Percentiles rank a stretch among this genome's conserved stretches.
phyloP scores from a whole-genome alignment of 108 stramenopile genomes.

The Nitzschia palea region DNA sequence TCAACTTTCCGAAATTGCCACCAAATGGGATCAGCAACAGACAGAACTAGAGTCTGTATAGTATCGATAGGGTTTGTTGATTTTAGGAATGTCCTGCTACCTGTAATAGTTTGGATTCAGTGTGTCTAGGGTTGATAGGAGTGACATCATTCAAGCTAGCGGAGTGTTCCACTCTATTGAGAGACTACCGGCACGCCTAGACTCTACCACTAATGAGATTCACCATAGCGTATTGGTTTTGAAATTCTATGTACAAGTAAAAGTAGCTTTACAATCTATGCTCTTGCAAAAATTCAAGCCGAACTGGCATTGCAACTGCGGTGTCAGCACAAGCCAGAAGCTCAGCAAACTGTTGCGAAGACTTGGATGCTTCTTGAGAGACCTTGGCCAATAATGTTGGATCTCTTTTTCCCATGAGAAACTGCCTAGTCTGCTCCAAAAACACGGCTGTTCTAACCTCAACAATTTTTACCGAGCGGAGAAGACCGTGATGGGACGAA shows the following conservation, averaged over 20 bases:
- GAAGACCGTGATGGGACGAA: background rate
- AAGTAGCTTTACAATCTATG: no score
- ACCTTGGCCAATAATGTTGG: slow-evolving; percentile 6
- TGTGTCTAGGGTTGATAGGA: no score
- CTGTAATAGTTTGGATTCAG: no score
- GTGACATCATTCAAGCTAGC: no score
- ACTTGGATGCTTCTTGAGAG: slow-evolving; percentile 6
- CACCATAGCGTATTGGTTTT: no score
- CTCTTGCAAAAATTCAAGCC: background rate
- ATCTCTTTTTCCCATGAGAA: slow-evolving; percentile 8
- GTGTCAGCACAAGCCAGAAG: slow-evolving; percentile 11
- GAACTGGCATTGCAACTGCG: slow-evolving; percentile 2
- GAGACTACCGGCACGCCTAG: no score
- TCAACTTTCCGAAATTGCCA: slow-evolving; percentile 42
- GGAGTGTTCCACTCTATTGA: no score
- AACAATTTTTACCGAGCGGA: slow-evolving; percentile 1
- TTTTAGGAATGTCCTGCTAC: no score
- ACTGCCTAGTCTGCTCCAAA: slow-evolving; percentile 19
- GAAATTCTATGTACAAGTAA: no score
- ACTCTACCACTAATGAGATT: no score
- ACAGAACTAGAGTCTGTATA: background rate
- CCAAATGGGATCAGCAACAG: slow-evolving; percentile 12
- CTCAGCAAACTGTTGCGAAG: slow-evolving; percentile 20
- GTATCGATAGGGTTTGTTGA: no score
- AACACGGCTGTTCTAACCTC: slow-evolving; percentile 14